These are phyloP conservation scores for Alternaria gaisen DNA, from an alignment of 2,329 filamentous ascomycete genomes.

Conservation along the genomic window DNA sequence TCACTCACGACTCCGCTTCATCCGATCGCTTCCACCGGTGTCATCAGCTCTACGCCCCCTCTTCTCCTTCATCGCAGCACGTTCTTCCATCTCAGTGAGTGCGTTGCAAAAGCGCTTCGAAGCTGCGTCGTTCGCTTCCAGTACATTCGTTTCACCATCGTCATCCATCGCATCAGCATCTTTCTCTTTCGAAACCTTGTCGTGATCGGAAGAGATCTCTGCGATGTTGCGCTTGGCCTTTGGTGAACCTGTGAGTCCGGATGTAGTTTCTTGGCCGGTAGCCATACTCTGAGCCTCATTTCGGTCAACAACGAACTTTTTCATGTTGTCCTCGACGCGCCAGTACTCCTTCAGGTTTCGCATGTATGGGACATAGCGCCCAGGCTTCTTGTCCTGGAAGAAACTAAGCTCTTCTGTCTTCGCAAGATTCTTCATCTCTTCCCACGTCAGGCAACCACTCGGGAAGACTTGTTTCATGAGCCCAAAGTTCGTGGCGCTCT, in stretches of 20 bases:
- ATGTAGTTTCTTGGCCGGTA: not conserved
- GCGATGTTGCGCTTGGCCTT: not conserved
- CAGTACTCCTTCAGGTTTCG: not conserved
- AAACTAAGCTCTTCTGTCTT: not conserved
- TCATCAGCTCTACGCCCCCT: not conserved
- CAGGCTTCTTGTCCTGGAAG: not conserved
- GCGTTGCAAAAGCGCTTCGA: not conserved
- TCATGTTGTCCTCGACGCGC: not conserved
- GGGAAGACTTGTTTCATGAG: not conserved
- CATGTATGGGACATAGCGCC: not conserved
- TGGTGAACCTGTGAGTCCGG: too few species aligned
- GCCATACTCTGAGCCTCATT: too few species aligned
- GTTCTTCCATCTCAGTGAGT: not conserved
- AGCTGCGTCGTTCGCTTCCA: not conserved
- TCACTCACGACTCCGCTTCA: not conserved
- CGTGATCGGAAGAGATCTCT: not conserved
- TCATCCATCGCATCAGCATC: not conserved
- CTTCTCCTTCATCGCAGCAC: not conserved
- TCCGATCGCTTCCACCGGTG: not conserved
- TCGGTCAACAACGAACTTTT: not conserved
- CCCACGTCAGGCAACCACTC: constrained; percentile 1
- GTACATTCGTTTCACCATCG: not conserved
- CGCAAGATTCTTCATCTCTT: not conserved
- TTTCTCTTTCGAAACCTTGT: not conserved
- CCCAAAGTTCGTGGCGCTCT: not conserved